phyloP scores from a whole-genome alignment of 208 protist species.

The Entamoeba histolytica region DNA sequence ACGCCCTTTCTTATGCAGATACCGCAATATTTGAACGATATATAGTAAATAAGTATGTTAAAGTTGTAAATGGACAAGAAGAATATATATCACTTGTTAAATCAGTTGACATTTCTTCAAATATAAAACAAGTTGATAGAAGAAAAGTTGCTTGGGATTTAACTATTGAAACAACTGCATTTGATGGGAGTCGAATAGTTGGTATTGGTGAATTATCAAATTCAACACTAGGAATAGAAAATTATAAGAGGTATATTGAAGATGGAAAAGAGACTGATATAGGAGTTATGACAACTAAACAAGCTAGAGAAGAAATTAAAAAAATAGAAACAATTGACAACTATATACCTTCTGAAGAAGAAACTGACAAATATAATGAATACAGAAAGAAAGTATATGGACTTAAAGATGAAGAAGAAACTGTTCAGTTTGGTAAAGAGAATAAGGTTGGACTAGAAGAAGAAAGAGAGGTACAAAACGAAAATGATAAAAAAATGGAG shows the following conservation, averaged over 20 bases:
- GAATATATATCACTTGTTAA: background rate
- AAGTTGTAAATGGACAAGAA: background rate
- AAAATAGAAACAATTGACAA: background rate
- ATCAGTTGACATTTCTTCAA: background rate
- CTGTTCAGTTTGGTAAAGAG: background rate
- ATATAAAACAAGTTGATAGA: background rate
- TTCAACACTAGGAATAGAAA: background rate
- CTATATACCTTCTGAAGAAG: background rate
- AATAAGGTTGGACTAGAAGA: background rate
- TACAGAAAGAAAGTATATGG: background rate
- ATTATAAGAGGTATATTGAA: background rate
- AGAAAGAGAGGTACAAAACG: background rate
- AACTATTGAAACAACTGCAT: background rate
- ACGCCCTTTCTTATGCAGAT: background rate
- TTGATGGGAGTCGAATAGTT: background rate
- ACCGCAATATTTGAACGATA: background rate
- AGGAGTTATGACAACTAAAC: background rate
- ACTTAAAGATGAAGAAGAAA: background rate
- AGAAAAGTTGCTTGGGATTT: background rate
- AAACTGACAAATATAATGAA: background rate
- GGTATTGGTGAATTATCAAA: background rate
- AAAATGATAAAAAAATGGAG: background rate
- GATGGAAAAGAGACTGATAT: background rate
- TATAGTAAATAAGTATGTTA: background rate
- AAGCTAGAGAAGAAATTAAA: background rate